Percentiles rank a stretch among this genome's conserved stretches.
phyloP scores from a whole-genome alignment of 2,329 filamentous ascomycete genomes.

The Fusarium sp. region DNA sequence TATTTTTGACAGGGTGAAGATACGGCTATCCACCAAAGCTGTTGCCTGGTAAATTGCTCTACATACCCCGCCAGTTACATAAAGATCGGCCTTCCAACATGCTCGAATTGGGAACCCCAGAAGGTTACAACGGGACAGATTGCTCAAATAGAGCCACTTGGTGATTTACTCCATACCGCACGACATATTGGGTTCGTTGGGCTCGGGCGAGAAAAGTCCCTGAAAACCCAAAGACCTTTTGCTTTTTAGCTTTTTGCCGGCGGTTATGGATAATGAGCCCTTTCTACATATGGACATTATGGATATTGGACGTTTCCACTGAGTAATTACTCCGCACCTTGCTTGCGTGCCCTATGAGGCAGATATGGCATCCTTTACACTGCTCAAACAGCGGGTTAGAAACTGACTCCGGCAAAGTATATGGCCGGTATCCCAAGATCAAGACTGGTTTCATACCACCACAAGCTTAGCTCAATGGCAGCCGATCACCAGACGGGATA shows the following conservation, averaged over 20 bases:
- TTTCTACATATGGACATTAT: neutral
- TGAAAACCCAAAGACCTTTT: slow-evolving; percentile 22
- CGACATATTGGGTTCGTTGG: slow-evolving; percentile 24
- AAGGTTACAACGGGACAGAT: slow-evolving; percentile 21
- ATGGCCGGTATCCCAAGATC: slow-evolving; percentile 13
- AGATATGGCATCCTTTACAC: neutral
- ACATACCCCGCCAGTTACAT: slow-evolving; percentile 36
- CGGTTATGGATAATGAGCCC: too few species aligned
- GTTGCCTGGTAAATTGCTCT: slow-evolving; percentile 12
- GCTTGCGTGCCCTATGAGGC: neutral
- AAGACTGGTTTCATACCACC: slow-evolving; percentile 17
- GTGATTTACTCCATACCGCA: neutral
- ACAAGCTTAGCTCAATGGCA: slow-evolving; percentile 5
- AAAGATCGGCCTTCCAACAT: slow-evolving; percentile 41
- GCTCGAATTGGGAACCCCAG: slow-evolving; percentile 36
- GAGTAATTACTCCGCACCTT: too few species aligned
- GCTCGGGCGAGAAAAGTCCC: slow-evolving; percentile 19
- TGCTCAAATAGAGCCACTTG: slow-evolving; percentile 21
- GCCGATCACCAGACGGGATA: slow-evolving; percentile 16
- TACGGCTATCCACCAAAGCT: slow-evolving; percentile 11
- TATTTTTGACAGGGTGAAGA: slow-evolving; percentile 9
- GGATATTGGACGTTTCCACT: neutral
- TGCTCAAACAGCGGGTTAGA: neutral
- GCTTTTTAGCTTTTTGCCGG: slow-evolving; percentile 15
- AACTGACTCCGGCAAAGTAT: slow-evolving; percentile 23